phyloP scores from a whole-genome alignment of 441 rosid genomes.

The Populus hybrid region DNA sequence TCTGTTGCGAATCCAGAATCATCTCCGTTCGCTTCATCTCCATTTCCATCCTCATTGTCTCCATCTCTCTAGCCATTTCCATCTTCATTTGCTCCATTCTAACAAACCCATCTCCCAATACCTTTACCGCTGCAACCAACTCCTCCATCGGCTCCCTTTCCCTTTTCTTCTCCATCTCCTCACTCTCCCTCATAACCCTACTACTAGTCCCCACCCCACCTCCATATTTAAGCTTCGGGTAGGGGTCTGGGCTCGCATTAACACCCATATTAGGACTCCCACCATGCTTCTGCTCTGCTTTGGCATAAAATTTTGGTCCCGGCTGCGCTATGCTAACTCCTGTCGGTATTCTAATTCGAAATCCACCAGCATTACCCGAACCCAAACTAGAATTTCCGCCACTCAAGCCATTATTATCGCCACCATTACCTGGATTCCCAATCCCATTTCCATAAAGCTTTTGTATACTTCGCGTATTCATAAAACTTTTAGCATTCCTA shows the following conservation, averaged over 20 bases:
- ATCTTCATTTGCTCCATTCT: conserved; percentile 21
- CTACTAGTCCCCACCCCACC: conserved; percentile 26
- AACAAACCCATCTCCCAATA: too few species aligned
- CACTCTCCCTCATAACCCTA: conserved; percentile 31
- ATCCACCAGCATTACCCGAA: conserved; percentile 33
- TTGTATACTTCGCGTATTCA: conserved; percentile 46
- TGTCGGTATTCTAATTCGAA: conserved; percentile 70
- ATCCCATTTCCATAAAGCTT: conserved; percentile 58
- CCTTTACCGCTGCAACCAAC: conserved; percentile 39
- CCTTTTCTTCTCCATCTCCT: conserved; percentile 42
- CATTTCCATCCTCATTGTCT: conserved; percentile 84
- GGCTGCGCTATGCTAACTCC: conserved; percentile 79
- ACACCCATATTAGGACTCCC: conserved; percentile 30
- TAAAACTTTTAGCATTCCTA: conserved; percentile 29
- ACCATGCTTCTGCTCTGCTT: conserved; percentile 41
- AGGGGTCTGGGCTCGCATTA: not conserved
- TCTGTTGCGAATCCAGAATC: conserved; percentile 82
- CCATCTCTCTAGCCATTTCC: conserved; percentile 85
- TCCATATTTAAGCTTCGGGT: conserved; percentile 1
- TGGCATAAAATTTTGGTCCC: conserved; percentile 47
- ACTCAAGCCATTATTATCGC: conserved; percentile 22
- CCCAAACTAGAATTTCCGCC: conserved; percentile 16
- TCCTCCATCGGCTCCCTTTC: conserved; percentile 63
- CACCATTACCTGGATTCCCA: conserved; percentile 30
- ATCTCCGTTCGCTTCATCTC: conserved; percentile 83